Conservation (phyloP, 106 monocot genomes). For the Agapanthus africanus region DNA sequence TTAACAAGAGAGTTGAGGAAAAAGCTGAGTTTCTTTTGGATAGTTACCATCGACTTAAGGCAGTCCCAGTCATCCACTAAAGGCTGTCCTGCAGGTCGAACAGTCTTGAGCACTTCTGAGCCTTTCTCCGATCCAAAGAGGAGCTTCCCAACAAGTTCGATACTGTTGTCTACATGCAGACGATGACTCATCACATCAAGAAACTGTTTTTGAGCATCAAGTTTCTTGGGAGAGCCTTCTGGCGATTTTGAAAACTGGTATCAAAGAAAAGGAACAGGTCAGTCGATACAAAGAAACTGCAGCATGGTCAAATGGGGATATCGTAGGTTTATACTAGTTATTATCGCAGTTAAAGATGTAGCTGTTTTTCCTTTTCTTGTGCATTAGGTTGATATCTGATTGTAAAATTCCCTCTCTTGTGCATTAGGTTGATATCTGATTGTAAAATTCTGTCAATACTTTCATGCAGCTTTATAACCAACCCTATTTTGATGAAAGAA, state of each 20-base stretch:
- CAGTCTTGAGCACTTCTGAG: slow-evolving; percentile 31
- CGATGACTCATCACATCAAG: slow-evolving; percentile 72
- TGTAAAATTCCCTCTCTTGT: too few species aligned
- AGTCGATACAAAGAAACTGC: background rate
- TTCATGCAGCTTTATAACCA: too few species aligned
- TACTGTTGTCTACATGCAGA: slow-evolving; percentile 71
- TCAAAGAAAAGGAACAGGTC: background rate
- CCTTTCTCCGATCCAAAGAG: slow-evolving; percentile 67
- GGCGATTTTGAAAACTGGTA: slow-evolving; percentile 39
- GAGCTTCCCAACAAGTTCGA: slow-evolving; percentile 63
- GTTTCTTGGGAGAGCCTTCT: slow-evolving; percentile 50
- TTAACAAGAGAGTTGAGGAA: too few species aligned
- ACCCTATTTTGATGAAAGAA: too few species aligned
- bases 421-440: too few species aligned
- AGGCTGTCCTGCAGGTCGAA: slow-evolving; percentile 55
- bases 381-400: too few species aligned
- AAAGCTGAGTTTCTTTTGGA: too few species aligned
- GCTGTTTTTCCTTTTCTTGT: too few species aligned
- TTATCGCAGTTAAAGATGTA: too few species aligned
- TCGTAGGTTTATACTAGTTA: too few species aligned
- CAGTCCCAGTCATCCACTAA: slow-evolving; percentile 89
- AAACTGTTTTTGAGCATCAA: slow-evolving; percentile 51
- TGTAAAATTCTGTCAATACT: too few species aligned
- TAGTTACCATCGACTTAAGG: slow-evolving; percentile 72
- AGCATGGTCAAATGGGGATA: background rate